Conservation (phyloP, 805 yeast genomes). For the Saccharomyces kudriavzevii region DNA sequence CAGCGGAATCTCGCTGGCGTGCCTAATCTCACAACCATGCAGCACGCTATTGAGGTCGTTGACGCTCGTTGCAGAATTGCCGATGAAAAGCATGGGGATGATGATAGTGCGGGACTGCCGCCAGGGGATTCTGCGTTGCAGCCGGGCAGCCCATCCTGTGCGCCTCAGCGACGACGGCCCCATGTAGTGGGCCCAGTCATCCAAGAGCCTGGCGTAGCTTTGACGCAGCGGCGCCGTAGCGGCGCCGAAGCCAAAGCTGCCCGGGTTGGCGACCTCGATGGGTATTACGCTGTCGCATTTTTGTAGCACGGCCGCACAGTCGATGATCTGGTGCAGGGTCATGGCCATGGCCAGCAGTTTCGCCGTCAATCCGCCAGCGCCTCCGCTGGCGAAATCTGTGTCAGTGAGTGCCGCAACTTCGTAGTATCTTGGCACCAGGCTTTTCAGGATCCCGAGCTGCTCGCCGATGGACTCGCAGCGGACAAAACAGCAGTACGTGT, state of each 20-base stretch:
- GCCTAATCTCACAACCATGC: background rate
- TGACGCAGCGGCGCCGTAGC: background rate
- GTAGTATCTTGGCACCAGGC: background rate
- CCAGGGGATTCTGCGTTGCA: background rate
- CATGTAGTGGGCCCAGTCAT: background rate
- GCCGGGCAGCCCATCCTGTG: background rate
- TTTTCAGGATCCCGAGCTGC: background rate
- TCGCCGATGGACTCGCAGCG: background rate
- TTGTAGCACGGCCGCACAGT: background rate
- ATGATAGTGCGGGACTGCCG: background rate
- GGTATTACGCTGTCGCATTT: background rate
- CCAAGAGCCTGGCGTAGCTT: background rate
- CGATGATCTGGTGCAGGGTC: background rate
- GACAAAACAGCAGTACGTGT: background rate
- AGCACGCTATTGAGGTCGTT: background rate
- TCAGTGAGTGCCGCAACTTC: background rate
- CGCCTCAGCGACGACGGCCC: background rate
- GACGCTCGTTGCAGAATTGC: background rate
- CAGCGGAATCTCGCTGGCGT: background rate
- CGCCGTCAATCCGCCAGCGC: background rate
- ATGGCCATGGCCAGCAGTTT: background rate
- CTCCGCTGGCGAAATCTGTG: background rate
- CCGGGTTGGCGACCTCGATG: background rate
- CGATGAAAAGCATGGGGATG: background rate
- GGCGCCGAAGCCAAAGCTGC: background rate